A percentile compares a stretch with the other conserved stretches of the same genome.
These are phyloP conservation scores for Multifurca ochricompacta DNA, from an alignment of 768 basidiomycete species.

Conservation along the genomic window DNA sequence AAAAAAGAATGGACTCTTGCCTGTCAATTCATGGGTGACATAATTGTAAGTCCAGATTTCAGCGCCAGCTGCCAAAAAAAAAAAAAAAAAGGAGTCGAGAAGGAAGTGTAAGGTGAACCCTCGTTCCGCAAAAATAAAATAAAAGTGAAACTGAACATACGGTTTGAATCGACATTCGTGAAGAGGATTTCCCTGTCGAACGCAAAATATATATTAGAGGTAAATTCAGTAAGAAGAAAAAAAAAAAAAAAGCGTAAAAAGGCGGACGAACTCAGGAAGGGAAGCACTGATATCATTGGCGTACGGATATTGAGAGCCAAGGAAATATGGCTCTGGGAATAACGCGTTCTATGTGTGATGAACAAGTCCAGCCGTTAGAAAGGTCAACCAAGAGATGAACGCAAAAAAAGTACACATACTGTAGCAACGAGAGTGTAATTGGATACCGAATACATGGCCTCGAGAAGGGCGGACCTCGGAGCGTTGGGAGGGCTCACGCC, in stretches of 20 bases:
- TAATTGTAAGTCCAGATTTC: background rate
- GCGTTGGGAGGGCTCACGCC: background rate
- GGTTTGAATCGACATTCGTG: background rate
- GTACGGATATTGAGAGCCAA: background rate
- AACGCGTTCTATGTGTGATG: background rate
- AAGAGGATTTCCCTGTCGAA: background rate
- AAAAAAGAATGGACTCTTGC: no score
- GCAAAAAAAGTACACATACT: no score
- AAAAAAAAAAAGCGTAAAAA: background rate
- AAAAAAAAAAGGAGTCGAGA: background rate
- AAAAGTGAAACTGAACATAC: background rate
- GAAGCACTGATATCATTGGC: background rate
- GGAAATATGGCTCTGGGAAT: background rate
- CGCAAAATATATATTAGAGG: background rate
- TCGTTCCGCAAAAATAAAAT: no score
- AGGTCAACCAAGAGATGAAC: no score
- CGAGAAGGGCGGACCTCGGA: background rate
- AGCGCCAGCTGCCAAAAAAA: constrained; percentile 1
- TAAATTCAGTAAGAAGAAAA: background rate
- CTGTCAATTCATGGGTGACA: background rate
- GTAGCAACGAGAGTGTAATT: background rate
- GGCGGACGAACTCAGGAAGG: background rate
- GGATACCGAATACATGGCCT: background rate
- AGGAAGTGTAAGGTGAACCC: no score
- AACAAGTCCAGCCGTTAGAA: background rate